Conservation (phyloP, 257 asterid genomes). For the Gentiana dahurica region DNA sequence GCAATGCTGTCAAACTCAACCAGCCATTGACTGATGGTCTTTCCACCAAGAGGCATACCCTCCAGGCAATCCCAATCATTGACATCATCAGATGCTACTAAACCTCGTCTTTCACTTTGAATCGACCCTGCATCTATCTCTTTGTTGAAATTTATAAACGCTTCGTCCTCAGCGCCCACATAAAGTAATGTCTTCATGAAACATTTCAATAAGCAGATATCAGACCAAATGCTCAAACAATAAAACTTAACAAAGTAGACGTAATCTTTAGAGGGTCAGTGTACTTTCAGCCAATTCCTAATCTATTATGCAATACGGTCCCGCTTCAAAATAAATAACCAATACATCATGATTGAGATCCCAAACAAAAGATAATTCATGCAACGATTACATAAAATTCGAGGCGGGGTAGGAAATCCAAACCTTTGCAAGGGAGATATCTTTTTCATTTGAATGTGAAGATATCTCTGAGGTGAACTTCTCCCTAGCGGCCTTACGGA, state of each 20-base stretch:
- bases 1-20: slow-evolving; percentile 67
- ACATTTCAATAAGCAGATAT: slow-evolving; percentile 4
- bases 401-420: background rate
- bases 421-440: slow-evolving; percentile 90
- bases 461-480: slow-evolving; percentile 70
- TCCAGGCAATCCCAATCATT: slow-evolving; percentile 46
- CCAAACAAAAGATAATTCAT: background rate
- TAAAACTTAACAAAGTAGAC: background rate
- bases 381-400: background rate
- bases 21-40: slow-evolving; percentile 65
- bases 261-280: too few relatives aligned
- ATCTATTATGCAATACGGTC: background rate
- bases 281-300: too few relatives aligned
- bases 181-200: slow-evolving; percentile 64
- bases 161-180: slow-evolving; percentile 80
- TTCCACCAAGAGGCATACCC: slow-evolving; percentile 68
- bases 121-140: slow-evolving; percentile 54
- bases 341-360: background rate
- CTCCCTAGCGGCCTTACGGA: slow-evolving; percentile 59
- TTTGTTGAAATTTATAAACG: slow-evolving; percentile 52
- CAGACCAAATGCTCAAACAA: background rate
- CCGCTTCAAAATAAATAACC: background rate
- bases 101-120: slow-evolving; percentile 46
- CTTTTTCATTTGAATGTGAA: slow-evolving; percentile 72
- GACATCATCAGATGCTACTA: slow-evolving; percentile 19